Evolutionary conservation across 139 green algal genomes (phyloP).

Genomic region (Zygnema cylindricum): DNA sequence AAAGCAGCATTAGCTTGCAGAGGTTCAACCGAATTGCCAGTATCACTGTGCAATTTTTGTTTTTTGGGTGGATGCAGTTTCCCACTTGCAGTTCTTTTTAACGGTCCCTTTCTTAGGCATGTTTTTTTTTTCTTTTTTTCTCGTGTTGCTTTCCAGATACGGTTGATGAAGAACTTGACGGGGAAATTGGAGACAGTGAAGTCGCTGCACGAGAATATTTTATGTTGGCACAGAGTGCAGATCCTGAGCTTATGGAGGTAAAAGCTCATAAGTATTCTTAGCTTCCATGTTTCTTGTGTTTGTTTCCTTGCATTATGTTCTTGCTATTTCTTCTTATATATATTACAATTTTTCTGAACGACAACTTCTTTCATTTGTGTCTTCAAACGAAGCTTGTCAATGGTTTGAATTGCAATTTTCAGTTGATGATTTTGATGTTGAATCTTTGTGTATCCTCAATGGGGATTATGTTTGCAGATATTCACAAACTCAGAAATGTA

Average conservation of each 20-base stretch:
- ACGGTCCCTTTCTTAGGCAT: neutral
- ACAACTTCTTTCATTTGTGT: neutral
- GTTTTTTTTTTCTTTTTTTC: neutral
- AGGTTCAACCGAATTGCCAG: no score
- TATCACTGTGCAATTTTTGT: no score
- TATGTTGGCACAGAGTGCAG: neutral
- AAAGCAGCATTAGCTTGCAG: no score
- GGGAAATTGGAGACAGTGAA: constrained; percentile 17
- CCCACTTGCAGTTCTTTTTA: neutral
- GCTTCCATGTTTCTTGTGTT: neutral
- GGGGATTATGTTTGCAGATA: constrained; percentile 23
- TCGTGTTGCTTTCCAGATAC: no score
- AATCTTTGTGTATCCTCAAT: neutral
- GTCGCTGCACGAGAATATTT: constrained; percentile 32
- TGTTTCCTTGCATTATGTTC: neutral
- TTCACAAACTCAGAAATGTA: constrained; percentile 63
- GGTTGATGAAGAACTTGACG: constrained; percentile 53
- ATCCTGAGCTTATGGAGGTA: constrained; percentile 56
- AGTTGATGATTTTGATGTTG: neutral
- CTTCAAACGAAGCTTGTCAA: no score
- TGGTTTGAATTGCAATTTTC: no score
- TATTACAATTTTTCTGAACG: neutral
- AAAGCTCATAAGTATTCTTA: neutral
- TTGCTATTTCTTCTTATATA: neutral
- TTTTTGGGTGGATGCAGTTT: neutral